Evolutionary conservation across 176 grass and related monocot species (phyloP), one percentile per base, ranked within the genome.

Genomic region (Oryza longistaminata): DNA sequence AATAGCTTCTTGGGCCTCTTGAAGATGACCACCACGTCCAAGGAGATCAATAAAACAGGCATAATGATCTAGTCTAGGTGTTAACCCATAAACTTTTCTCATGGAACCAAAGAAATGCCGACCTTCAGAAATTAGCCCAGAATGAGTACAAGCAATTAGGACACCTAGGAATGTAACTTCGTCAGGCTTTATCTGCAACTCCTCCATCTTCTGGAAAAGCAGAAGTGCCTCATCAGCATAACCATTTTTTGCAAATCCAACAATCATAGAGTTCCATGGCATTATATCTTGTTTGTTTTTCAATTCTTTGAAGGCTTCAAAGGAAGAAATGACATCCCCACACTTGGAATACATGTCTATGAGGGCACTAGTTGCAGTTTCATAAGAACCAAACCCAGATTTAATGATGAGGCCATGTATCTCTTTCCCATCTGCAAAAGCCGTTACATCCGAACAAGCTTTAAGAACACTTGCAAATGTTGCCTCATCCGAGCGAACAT

Each of bases 271-370:
- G 77, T 95, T 95, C 93, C 90, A 95, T 48, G 68, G 64, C 79
- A 81, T 88, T 73, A 90, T 74, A 43, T 78, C 49, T 86, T 88
- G 24, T 74, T 92, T 94, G 37, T 81, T 84, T 78, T 90, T 43
- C 79, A 90, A 67, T 64, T 86, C 79, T 67, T 88, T 85, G 85
- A 95, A 95, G 39, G 80, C 74, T 75, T 86, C 68, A 86, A 88
- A 78, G 49, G 93, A 90, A 74, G 82, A 87, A 39, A 42, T 76
- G n/a, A 75, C 72, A 86, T 95, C 88, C 19, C 93, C 93, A 66
- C 90, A 95, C 71, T 92, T 95, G 31, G 90, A 90, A 68, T 95
- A 95, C 93, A 92, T 92, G 75, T 90, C 93, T 68, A 92, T 75
- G 33, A 95, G 88, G 35, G 90, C 82, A 86, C 79, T 90, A 70